Conservation (phyloP, 345 rosid species). For the Aquilaria sinensis region DNA sequence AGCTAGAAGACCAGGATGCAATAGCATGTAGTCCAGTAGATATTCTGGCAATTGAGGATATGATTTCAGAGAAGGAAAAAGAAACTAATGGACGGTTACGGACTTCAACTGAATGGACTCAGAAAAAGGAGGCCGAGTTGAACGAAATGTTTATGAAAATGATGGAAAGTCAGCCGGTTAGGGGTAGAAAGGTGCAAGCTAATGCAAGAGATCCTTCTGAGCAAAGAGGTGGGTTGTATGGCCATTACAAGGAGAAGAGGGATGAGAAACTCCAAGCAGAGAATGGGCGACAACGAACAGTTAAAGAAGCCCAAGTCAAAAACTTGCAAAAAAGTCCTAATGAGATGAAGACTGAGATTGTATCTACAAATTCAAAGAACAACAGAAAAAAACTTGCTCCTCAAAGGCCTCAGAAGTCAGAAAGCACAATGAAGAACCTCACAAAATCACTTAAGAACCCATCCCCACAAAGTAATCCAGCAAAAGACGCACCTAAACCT, state of each 20-base stretch:
- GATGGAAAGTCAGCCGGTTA: slow-evolving; percentile 29
- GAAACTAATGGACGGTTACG: slow-evolving; percentile 25
- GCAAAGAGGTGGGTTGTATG: slow-evolving; percentile 51
- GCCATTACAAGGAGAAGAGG: slow-evolving; percentile 51
- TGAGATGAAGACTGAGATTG: slow-evolving; percentile 46
- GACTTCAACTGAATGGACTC: slow-evolving; percentile 41
- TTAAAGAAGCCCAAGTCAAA: slow-evolving; percentile 43
- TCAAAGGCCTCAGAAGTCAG: slow-evolving; percentile 26
- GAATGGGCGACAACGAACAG: slow-evolving; percentile 39
- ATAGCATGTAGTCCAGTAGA: slow-evolving; percentile 13
- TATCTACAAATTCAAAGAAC: slow-evolving; percentile 27
- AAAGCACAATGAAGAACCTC: slow-evolving; percentile 16
- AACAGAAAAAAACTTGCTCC: slow-evolving; percentile 25
- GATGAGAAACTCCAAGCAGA: slow-evolving; percentile 55
- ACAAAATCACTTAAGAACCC: slow-evolving; percentile 23
- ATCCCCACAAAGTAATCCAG: slow-evolving; percentile 30
- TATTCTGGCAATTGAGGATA: slow-evolving; percentile 18
- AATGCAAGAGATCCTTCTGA: slow-evolving; percentile 23
- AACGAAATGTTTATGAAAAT: slow-evolving; percentile 44
- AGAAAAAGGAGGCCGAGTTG: slow-evolving; percentile 50
- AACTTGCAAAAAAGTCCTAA: slow-evolving; percentile 44
- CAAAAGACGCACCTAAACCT: slow-evolving; percentile 33
- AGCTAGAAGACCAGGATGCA: slow-evolving; percentile 21
- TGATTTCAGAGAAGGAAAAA: slow-evolving; percentile 14
- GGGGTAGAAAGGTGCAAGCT: slow-evolving; percentile 17